Conservation (phyloP, 2,329 filamentous ascomycete genomes). For the Penicillium decumbens region DNA sequence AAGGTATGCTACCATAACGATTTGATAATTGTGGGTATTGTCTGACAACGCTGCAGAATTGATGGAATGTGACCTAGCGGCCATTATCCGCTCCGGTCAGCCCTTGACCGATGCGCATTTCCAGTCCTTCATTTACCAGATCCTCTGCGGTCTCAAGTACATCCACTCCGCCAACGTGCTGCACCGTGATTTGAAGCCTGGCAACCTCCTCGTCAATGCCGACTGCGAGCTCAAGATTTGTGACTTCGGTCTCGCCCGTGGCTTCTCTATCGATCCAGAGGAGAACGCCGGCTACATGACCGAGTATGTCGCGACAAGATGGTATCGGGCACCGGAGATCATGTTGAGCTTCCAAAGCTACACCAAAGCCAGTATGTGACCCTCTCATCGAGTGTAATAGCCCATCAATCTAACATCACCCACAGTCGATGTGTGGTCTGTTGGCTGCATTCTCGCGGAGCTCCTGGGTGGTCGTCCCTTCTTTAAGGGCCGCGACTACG, state of each 20-base stretch:
- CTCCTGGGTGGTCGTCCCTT: constrained; percentile 93
- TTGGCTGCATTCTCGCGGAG: constrained; percentile 95
- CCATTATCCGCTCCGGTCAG: constrained; percentile 95
- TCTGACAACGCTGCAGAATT: constrained; percentile 59
- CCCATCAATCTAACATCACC: constrained; percentile 1
- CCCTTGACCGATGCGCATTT: constrained; percentile 97
- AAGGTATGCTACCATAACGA: constrained; percentile 57
- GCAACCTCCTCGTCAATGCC: constrained; percentile 94
- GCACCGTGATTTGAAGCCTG: constrained; percentile 94
- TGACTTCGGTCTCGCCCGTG: constrained; percentile 93
- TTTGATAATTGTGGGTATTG: background rate
- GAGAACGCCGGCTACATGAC: constrained; percentile 99
- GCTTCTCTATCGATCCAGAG: constrained; percentile 94
- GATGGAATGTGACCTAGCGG: constrained; percentile 98
- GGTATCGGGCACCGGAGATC: constrained; percentile 98
- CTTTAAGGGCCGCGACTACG: constrained; percentile 98
- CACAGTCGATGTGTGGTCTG: constrained; percentile 96
- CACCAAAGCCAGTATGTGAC: constrained; percentile 93
- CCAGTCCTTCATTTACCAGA: constrained; percentile 99
- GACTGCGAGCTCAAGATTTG: constrained; percentile 99
- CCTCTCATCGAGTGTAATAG: constrained; percentile 2
- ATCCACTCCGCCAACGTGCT: constrained; percentile 98
- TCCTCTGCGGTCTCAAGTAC: constrained; percentile 96
- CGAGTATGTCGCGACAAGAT: constrained; percentile 96
- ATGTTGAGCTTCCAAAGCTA: constrained; percentile 99